A percentile compares a stretch with the other conserved stretches of the same genome.
Evolutionary conservation across 306 rosid genomes (phyloP).

Genomic region (Lotus japonicus): DNA sequence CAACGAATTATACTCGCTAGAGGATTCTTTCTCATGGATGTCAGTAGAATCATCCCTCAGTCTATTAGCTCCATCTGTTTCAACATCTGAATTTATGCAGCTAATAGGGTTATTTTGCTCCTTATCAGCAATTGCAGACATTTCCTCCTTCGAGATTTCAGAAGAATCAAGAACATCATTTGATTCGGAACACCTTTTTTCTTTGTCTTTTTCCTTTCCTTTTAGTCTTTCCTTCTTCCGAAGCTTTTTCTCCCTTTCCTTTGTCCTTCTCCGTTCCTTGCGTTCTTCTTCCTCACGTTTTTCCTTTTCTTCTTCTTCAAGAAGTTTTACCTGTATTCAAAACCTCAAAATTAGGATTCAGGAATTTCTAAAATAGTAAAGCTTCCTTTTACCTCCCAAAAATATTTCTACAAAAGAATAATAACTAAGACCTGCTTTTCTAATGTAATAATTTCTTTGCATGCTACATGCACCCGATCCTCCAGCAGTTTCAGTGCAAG

Average conservation of each 20-base stretch:
- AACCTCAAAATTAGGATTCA: slow-evolving; percentile 15
- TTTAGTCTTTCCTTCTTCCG: slow-evolving; percentile 92
- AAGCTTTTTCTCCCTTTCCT: slow-evolving; percentile 91
- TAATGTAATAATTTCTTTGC: slow-evolving; percentile 91
- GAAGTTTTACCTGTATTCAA: slow-evolving; percentile 80
- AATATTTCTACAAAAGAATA: slow-evolving; percentile 18
- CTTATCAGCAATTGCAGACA: slow-evolving; percentile 44
- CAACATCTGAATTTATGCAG: slow-evolving; percentile 41
- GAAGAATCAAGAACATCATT: slow-evolving; percentile 32
- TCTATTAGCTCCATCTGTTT: slow-evolving; percentile 44
- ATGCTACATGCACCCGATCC: slow-evolving; percentile 94
- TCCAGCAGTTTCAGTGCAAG: slow-evolving; percentile 92
- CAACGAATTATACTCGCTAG: slow-evolving; percentile 35
- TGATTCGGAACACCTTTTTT: slow-evolving; percentile 43
- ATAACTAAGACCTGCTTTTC: slow-evolving; percentile 83
- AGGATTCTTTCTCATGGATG: slow-evolving; percentile 43
- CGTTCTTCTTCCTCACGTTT: slow-evolving; percentile 98
- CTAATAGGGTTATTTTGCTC: slow-evolving; percentile 47
- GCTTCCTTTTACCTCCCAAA: not conserved
- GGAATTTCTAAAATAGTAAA: slow-evolving; percentile 20
- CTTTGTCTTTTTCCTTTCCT: slow-evolving; percentile 86
- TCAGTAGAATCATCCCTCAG: slow-evolving; percentile 52
- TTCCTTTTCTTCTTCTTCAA: slow-evolving; percentile 99
- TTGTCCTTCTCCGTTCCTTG: slow-evolving; percentile 83
- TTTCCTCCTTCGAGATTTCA: slow-evolving; percentile 59